These are phyloP conservation scores for Monosporascus sp. DNA, from an alignment of 2,329 filamentous ascomycete species.

Conservation along the genomic window DNA sequence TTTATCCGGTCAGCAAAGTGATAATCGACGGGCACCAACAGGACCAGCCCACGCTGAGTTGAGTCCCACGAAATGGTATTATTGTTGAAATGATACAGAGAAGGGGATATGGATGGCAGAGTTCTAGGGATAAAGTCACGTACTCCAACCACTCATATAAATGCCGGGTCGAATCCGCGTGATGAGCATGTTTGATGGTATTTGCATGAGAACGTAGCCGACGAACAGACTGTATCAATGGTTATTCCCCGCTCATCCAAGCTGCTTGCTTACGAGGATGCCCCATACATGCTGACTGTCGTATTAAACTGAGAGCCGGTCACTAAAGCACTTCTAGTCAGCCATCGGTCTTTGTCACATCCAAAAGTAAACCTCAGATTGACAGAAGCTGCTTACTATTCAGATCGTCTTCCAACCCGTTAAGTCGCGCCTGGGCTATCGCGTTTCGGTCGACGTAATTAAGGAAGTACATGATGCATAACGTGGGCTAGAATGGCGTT, in stretches of 20 bases:
- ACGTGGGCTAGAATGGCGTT: conserved; percentile 14
- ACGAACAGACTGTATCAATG: conserved; percentile 18
- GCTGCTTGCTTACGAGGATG: conserved; percentile 14
- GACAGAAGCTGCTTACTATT: too few relatives aligned
- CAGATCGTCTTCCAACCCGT: conserved; percentile 27
- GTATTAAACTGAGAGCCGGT: conserved; percentile 31
- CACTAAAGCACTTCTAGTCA: conserved; percentile 7
- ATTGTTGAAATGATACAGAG: too few relatives aligned
- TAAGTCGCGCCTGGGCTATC: conserved; percentile 40
- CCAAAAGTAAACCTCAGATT: too few relatives aligned
- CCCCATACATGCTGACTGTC: conserved; percentile 23
- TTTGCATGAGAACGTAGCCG: conserved; percentile 25
- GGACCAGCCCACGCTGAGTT: too few relatives aligned
- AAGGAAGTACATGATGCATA: conserved; percentile 24
- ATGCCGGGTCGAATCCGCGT: conserved; percentile 36
- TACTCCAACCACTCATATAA: conserved; percentile 31
- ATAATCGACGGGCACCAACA: too few relatives aligned
- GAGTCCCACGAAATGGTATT: too few relatives aligned
- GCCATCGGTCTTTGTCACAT: conserved; percentile 10
- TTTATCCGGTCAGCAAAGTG: too few relatives aligned
- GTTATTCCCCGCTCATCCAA: too few relatives aligned
- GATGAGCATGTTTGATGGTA: conserved; percentile 37
- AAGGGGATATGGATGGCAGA: too few relatives aligned
- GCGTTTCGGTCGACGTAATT: conserved; percentile 32
- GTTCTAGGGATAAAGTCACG: too few relatives aligned